Evolutionary conservation across 306 rosid genomes (phyloP).

Genomic region (Gynostemma pentaphyllum): DNA sequence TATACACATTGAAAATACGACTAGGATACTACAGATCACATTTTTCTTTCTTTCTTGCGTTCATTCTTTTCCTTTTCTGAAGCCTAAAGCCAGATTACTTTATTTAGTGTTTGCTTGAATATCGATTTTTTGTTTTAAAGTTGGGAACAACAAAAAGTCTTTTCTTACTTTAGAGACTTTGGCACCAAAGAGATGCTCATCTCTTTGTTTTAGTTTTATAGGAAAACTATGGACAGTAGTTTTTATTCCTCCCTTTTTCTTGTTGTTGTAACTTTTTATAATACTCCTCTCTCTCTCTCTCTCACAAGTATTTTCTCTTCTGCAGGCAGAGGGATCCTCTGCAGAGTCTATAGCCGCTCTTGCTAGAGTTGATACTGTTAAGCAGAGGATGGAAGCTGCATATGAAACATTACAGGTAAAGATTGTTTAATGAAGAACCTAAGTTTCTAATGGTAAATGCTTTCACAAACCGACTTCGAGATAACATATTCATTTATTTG

Average conservation of each 20-base stretch:
- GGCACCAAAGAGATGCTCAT: background rate
- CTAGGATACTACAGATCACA: background rate
- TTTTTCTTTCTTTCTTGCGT: background rate
- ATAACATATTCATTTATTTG: background rate
- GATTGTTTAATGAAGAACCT: slow-evolving; percentile 7
- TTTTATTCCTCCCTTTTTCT: background rate
- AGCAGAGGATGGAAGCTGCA: slow-evolving; percentile 99
- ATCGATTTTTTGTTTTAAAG: no score
- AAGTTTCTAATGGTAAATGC: slow-evolving; percentile 1
- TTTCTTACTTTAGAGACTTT: background rate
- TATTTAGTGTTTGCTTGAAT: no score
- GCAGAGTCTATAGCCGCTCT: slow-evolving; percentile 95
- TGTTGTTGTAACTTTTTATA: background rate
- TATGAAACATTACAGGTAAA: slow-evolving; percentile 82
- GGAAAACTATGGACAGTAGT: background rate
- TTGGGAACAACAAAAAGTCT: background rate
- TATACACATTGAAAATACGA: background rate
- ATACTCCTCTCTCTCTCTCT: background rate
- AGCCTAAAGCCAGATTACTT: no score
- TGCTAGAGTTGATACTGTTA: slow-evolving; percentile 80
- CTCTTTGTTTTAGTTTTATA: background rate
- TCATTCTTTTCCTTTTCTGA: background rate
- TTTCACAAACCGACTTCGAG: background rate
- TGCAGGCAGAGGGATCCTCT: slow-evolving; percentile 93
- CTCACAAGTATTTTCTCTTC: background rate